Evolutionary conservation across 2,329 filamentous ascomycete species (phyloP).

Genomic region (Trichoderma koningii): DNA sequence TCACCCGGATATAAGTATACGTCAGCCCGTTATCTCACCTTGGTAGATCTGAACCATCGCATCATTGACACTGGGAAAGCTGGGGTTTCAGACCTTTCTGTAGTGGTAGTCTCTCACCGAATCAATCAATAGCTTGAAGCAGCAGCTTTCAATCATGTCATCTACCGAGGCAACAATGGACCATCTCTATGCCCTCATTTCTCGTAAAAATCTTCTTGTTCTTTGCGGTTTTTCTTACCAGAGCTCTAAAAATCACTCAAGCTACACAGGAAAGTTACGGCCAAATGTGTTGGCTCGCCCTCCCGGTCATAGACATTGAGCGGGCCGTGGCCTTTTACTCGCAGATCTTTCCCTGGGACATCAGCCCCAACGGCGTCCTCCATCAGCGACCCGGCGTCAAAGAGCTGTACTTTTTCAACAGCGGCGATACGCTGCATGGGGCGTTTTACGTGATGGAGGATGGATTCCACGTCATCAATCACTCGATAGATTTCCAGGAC

Average conservation of each 20-base stretch:
- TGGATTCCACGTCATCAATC: slow-evolving; percentile 35
- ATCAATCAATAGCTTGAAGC: too few species aligned
- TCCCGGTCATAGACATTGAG: slow-evolving; percentile 41
- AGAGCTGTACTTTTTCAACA: slow-evolving; percentile 41
- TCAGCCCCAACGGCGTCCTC: slow-evolving; percentile 31
- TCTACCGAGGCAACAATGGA: slow-evolving; percentile 5
- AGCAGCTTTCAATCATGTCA: background rate
- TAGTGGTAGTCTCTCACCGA: too few species aligned
- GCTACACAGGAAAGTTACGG: slow-evolving; percentile 30
- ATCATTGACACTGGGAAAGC: background rate
- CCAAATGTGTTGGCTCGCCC: slow-evolving; percentile 45
- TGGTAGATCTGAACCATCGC: background rate
- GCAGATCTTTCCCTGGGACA: slow-evolving; percentile 42
- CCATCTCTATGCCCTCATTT: background rate
- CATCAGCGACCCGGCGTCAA: slow-evolving; percentile 34
- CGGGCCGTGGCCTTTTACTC: slow-evolving; percentile 44
- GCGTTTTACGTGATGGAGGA: slow-evolving; percentile 41
- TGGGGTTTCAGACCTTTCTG: background rate
- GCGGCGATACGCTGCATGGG: slow-evolving; percentile 39
- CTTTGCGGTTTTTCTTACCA: background rate
- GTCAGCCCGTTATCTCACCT: background rate
- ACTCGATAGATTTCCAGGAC: slow-evolving; percentile 32
- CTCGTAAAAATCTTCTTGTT: background rate
- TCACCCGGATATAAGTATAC: slow-evolving; percentile 4
- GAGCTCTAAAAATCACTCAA: slow-evolving; percentile 1